Conservation (phyloP, 2,329 filamentous ascomycete genomes). For the Tolypocladium pustulatum region DNA sequence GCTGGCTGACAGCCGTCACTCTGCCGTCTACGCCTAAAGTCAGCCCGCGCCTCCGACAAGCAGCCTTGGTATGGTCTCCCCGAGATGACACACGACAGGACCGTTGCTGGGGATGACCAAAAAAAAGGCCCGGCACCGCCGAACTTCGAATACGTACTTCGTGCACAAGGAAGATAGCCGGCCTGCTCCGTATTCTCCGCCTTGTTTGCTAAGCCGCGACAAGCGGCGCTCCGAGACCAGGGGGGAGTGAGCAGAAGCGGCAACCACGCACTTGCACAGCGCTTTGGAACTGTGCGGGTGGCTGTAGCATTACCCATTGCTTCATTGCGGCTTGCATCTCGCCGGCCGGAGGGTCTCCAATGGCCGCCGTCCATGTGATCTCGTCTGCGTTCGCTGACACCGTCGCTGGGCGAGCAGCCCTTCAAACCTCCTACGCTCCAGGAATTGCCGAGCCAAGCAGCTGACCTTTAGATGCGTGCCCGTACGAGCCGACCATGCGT, state of each 20-base stretch:
- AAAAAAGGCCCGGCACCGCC: not conserved
- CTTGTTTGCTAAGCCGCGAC: not conserved
- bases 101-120: not conserved
- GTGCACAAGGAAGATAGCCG: not conserved
- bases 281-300: not conserved
- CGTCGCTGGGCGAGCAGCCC: not conserved
- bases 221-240: not conserved
- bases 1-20: not conserved
- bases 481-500: not conserved
- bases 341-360: slow-evolving; percentile 2
- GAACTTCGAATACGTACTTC: not conserved
- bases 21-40: not conserved
- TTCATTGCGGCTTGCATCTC: slow-evolving; percentile 2
- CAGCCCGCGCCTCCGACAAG: not conserved
- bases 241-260: not conserved
- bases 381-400: slow-evolving; percentile 3
- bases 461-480: not conserved
- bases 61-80: not conserved
- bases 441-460: not conserved
- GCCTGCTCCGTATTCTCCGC: not conserved
- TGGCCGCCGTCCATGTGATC: slow-evolving; percentile 2
- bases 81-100: not conserved
- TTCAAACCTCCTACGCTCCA: not conserved
- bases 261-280: not conserved
- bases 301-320: not conserved